A percentile compares a stretch with the other conserved stretches of the same genome.
Evolutionary conservation across 2,329 filamentous ascomycete species (phyloP).

Genomic region (Fusarium sp.): DNA sequence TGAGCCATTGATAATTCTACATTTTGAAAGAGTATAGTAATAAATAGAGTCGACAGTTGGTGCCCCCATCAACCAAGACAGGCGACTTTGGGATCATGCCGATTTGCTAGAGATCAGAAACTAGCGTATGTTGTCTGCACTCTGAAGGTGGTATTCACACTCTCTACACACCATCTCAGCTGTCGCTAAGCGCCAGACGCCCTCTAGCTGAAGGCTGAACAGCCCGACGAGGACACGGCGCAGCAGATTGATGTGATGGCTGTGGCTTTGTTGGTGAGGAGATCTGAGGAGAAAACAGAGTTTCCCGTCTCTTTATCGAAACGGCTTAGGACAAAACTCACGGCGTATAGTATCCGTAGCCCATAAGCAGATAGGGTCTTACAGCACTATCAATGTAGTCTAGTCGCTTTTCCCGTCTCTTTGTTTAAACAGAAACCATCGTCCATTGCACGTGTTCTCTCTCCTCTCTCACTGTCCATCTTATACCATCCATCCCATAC

Average conservation of each 20-base stretch:
- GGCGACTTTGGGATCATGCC: conserved; percentile 15
- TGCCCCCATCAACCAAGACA: conserved; percentile 7
- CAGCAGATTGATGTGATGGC: background rate
- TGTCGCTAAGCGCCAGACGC: conserved; percentile 40
- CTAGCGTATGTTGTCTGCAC: conserved; percentile 18
- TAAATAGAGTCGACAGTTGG: conserved; percentile 1
- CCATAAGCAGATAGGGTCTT: conserved; percentile 14
- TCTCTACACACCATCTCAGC: conserved; percentile 35
- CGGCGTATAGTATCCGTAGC: background rate
- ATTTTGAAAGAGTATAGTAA: background rate
- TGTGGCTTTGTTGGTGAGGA: conserved; percentile 8
- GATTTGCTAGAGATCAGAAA: conserved; percentile 28
- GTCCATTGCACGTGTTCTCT: conserved; percentile 19
- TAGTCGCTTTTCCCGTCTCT: background rate
- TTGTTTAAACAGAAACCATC: conserved; percentile 3
- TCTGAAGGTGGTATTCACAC: conserved; percentile 21
- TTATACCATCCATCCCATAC: conserved; percentile 6
- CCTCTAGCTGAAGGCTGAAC: conserved; percentile 7
- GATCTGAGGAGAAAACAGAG: conserved; percentile 30
- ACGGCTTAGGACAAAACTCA: conserved; percentile 10
- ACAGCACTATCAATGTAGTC: background rate
- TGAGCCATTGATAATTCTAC: background rate
- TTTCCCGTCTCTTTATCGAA: background rate
- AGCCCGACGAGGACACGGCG: conserved; percentile 8
- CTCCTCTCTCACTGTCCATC: background rate